Base-by-base conservation (phyloP, 768 basidiomycete species). In the Tulasnella sp. region DNA sequence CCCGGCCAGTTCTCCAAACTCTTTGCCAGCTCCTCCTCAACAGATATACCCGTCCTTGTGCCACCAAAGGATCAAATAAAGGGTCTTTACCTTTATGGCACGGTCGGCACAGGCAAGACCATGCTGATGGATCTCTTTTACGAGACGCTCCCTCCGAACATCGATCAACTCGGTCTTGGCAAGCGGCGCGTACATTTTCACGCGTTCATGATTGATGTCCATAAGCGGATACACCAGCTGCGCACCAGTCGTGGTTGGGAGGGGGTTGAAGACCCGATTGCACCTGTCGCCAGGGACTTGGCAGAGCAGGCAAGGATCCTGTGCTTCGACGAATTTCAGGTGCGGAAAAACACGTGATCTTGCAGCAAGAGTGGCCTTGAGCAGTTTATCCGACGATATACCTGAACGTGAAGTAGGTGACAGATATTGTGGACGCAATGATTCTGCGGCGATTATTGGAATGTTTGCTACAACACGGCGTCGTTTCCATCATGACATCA, bases 101-200 rank as follows among this genome's bases (percentile, higher is more conserved):
- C 92, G 65, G 96, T 99, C 61, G 94, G 94, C 1, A 96, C 94
- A 8, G 94, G 96, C 12, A 97, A 98, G 75, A 87, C 87, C 0
- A 97, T 98, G 93, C 83, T 99, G 63, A 99, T 99, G 96, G 96
- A 99, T 70, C 76, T 99, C 22, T 96, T 96, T 71, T 92, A 87
- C 74, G 80, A 83, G 63, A 82, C 92, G 1, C 81, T 96, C 1
- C 85, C 87, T 0, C 66, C 77, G 0, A 73, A 77, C 45, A 73
- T 87, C 55, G 79, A 72, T 46, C 12, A 49, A 19, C 29, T 59
- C 12, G 34, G 34, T 38, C 34, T 38, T 15, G 79, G 80, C 60
- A 90, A 89, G 71, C 84, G 88, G 55, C 79, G 96, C 29, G 91
- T 97, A 15, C 96, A 99, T 70, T 99, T 99, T 69, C 93, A 98